These are phyloP conservation scores for Aspergillus niger DNA, from an alignment of 2,329 filamentous ascomycete species.

Conservation along the genomic window DNA sequence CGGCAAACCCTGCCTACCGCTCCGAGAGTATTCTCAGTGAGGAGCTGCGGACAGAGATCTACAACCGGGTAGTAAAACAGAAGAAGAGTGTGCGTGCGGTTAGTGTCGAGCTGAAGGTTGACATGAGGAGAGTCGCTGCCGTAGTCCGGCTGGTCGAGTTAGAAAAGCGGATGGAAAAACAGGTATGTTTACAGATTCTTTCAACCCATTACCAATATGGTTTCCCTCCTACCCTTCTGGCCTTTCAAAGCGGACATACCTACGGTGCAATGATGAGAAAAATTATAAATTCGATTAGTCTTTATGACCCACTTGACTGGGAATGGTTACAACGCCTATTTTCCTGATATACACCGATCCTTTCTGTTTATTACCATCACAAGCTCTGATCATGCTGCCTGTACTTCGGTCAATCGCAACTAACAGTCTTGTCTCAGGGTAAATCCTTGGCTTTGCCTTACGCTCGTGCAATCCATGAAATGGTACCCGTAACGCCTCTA, in stretches of 20 bases:
- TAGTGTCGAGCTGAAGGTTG: conserved; percentile 74
- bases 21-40: conserved; percentile 76
- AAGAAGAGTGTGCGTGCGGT: conserved; percentile 73
- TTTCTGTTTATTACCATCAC: neutral
- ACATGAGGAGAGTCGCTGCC: conserved; percentile 80
- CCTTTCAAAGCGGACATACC: neutral
- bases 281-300: conserved; percentile 94
- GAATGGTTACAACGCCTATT: conserved; percentile 64
- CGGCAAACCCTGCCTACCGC: conserved; percentile 69
- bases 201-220: conserved; percentile 4
- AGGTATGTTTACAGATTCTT: conserved; percentile 61
- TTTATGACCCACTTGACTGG: conserved; percentile 75
- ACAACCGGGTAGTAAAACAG: conserved; percentile 64
- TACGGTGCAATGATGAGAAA: conserved; percentile 65
- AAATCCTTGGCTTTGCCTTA: conserved; percentile 78
- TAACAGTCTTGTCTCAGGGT: conserved; percentile 48
- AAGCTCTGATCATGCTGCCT: neutral
- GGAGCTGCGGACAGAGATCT: conserved; percentile 71
- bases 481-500: conserved; percentile 70
- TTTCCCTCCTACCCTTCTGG: conserved; percentile 8
- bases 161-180: conserved; percentile 72
- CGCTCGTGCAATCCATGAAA: conserved; percentile 70
- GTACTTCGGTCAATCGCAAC: neutral
- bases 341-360: neutral
- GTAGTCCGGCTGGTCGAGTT: conserved; percentile 83